Conservation (phyloP, 2,329 filamentous ascomycete species). For the Lasiodiplodia gonubiensis region DNA sequence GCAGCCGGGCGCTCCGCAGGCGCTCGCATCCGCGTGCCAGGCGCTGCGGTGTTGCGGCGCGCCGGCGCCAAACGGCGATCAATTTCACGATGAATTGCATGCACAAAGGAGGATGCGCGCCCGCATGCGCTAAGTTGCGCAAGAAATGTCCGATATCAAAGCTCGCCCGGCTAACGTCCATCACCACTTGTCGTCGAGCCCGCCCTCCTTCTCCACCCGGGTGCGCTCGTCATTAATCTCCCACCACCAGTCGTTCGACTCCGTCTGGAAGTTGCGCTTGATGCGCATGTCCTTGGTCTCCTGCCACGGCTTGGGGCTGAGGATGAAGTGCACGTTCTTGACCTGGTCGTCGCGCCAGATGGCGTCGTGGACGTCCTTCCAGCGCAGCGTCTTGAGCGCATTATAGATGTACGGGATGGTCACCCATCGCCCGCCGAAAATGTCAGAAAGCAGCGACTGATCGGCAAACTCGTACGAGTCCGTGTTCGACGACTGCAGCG, state of each 20-base stretch:
- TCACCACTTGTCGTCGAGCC: constrained; percentile 60
- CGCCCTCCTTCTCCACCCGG: constrained; percentile 53
- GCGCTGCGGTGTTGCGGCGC: constrained; percentile 7
- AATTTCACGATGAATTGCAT: constrained; percentile 27
- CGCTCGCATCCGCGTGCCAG: neutral
- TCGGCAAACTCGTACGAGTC: constrained; percentile 65
- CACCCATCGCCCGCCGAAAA: constrained; percentile 64
- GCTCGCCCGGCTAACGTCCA: constrained; percentile 7
- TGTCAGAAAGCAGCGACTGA: constrained; percentile 63
- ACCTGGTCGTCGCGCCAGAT: constrained; percentile 67
- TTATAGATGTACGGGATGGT: constrained; percentile 66
- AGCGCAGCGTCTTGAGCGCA: constrained; percentile 64
- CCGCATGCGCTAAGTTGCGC: constrained; percentile 21
- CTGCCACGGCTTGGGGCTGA: constrained; percentile 69
- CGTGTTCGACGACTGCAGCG: constrained; percentile 53
- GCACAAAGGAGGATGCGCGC: constrained; percentile 25
- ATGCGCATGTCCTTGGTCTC: constrained; percentile 52
- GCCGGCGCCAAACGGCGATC: constrained; percentile 22
- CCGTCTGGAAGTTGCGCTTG: constrained; percentile 33
- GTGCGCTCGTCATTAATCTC: constrained; percentile 56
- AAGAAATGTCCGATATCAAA: constrained; percentile 17
- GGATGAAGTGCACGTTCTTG: constrained; percentile 68
- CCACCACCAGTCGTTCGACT: constrained; percentile 65
- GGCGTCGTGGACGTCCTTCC: constrained; percentile 60
- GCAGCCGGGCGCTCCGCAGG: neutral